Evolutionary conservation across 1,139 yeast genomes (phyloP), one percentile per base, ranked within the genome.

Genomic region (Lodderomyces orthopsilosis): DNA sequence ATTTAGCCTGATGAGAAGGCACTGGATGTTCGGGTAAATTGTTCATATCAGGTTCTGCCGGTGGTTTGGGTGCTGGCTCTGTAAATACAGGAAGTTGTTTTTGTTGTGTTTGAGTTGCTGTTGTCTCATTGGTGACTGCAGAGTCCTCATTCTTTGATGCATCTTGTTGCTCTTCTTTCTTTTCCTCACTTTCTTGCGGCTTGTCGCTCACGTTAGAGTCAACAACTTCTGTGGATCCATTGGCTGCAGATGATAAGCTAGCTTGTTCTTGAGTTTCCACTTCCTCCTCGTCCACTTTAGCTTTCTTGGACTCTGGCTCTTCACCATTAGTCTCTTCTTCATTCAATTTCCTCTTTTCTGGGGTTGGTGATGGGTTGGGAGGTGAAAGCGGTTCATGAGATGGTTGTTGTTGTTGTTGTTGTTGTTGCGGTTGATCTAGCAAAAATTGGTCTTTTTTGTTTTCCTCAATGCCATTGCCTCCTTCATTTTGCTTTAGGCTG

Each of bases 1-100:
- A 84, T 59, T 83, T 83, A 52, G 77, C 74, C 65, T 93, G 98
- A 63, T 91, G 97, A 47, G 81, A 77, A 15, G 98, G 96, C 52
- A 91, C 70, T n/a, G 95, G 94, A 48, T 73, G 60, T 14, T 55
- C 69, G 1, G 91, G 88, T 28, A 84, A 68, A 53, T 83, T 82
- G 53, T 77, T 57, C 82, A 83, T 76, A 55, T 83, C 89, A 0
- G 91, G 90, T 57, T 84, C 90, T 6, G 72, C 59, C 1, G 86
- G 77, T 2, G 91, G 91, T 44, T 77, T 74, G 3, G 91, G 90
- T 2, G 90, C 91, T 2, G 91, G 88, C 12, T 30, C 34, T 15
- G 34, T 30, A 10, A 30, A 30, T 30, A 30, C 34, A n/a, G 34
- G 34, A 30, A 30, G 45, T 43, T 32, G 7, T 43, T 39, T 30